phyloP scores from a whole-genome alignment of 225 moss, liverwort and hornwort genomes.

The Sphagnum tenellum region DNA sequence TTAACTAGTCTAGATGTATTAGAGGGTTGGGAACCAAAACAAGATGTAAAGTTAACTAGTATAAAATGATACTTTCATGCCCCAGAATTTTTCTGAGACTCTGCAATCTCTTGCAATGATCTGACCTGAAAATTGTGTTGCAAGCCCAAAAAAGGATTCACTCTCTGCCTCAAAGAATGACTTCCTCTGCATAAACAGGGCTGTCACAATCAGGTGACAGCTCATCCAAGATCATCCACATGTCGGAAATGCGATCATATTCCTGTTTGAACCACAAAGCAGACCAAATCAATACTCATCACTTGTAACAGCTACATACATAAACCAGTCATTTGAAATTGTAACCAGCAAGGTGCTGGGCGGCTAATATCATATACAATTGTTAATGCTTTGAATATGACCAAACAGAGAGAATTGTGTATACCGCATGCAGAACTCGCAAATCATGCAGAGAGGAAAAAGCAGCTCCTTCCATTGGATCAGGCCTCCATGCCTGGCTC shows the following conservation, averaged over 20 bases:
- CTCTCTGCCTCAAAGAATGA: constrained; percentile 35
- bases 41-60: too few species aligned
- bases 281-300: background rate
- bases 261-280: constrained; percentile 24
- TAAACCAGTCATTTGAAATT: background rate
- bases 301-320: background rate
- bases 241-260: constrained; percentile 48
- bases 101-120: too few species aligned
- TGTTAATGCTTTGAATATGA: too few species aligned
- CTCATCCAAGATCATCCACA: constrained; percentile 54
- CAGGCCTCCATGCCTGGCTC: constrained; percentile 54
- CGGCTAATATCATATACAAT: too few species aligned
- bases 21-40: too few species aligned
- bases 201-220: constrained; percentile 58
- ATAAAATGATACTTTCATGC: too few species aligned
- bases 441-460: constrained; percentile 54
- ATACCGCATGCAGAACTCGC: constrained; percentile 49
- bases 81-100: too few species aligned
- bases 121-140: too few species aligned
- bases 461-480: constrained; percentile 72
- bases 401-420: background rate
- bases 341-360: background rate
- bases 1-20: too few species aligned
- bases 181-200: constrained; percentile 59
- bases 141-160: too few species aligned